These are phyloP conservation scores for Erodium trifolium DNA, from an alignment of 441 rosid genomes.

Conservation along the genomic window DNA sequence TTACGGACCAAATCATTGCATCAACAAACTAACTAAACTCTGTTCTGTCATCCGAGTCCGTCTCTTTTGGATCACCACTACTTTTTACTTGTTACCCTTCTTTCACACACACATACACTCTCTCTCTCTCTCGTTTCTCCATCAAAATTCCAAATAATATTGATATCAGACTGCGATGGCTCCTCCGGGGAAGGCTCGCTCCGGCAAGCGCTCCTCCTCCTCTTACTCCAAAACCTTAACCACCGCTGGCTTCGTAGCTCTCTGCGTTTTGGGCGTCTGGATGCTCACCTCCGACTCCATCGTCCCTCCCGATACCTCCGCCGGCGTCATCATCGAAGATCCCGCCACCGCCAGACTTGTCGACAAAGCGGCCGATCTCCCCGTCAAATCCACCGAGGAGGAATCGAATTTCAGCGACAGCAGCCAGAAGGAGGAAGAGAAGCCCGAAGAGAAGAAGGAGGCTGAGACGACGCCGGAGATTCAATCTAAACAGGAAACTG, in stretches of 20 bases:
- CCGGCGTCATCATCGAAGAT: conserved; percentile 22
- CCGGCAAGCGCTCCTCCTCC: conserved; percentile 42
- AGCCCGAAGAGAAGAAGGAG: too few species aligned
- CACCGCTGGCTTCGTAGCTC: conserved; percentile 49
- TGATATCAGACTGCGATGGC: conserved; percentile 29
- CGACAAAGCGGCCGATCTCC: background rate
- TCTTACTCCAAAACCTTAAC: conserved; percentile 63
- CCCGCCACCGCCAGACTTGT: conserved; percentile 11
- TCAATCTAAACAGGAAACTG: too few species aligned
- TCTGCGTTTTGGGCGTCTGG: conserved; percentile 76
- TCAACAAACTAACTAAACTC: too few species aligned
- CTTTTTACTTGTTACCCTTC: too few species aligned
- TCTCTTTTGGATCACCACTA: too few species aligned
- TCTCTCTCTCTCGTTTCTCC: too few species aligned
- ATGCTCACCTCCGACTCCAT: conserved; percentile 59
- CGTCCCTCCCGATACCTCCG: conserved; percentile 32
- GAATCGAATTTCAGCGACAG: too few species aligned
- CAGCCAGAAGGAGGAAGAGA: too few species aligned
- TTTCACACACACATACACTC: too few species aligned
- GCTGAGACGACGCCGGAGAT: too few species aligned
- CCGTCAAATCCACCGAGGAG: background rate
- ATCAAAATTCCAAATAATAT: background rate
- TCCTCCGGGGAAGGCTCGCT: conserved; percentile 47
- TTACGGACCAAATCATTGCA: too few species aligned
- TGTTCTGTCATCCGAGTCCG: too few species aligned